phyloP scores from a whole-genome alignment of 257 asterid genomes.

The Ajuga chamaepitys region DNA sequence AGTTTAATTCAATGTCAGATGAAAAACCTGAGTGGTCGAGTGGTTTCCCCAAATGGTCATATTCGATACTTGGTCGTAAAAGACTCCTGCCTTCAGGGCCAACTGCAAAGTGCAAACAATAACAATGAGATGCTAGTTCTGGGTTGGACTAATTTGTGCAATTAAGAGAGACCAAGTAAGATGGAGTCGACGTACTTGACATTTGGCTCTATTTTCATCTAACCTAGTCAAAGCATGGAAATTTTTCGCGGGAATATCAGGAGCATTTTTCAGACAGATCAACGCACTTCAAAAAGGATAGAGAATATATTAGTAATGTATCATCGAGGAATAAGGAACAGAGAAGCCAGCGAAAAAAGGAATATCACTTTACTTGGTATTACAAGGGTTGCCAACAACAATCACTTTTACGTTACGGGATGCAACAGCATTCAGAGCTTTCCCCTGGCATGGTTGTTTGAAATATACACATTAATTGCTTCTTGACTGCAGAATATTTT shows the following conservation, averaged over 20 bases:
- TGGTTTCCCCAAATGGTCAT: constrained; percentile 99
- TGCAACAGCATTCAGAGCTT: constrained; percentile 97
- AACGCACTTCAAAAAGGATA: constrained; percentile 62
- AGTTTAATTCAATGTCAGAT: not conserved
- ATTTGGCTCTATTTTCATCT: constrained; percentile 97
- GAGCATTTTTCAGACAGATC: constrained; percentile 98
- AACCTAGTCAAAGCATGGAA: constrained; percentile 94
- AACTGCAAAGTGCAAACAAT: constrained; percentile 49
- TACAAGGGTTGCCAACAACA: constrained; percentile 97
- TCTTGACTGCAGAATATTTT: not conserved
- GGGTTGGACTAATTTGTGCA: too few relatives aligned
- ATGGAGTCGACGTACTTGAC: constrained; percentile 49
- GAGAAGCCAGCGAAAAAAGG: not conserved
- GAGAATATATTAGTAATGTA: constrained; percentile 26
- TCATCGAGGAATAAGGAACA: not conserved
- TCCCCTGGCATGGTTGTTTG: constrained; percentile 51
- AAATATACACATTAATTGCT: not conserved
- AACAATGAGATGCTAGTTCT: not conserved
- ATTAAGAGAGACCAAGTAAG: not conserved
- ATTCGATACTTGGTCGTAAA: constrained; percentile 87
- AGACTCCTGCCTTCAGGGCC: constrained; percentile 94
- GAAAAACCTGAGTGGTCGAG: constrained; percentile 90
- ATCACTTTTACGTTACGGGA: constrained; percentile 82
- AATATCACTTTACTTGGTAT: constrained; percentile 59
- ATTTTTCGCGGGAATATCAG: constrained; percentile 82